A percentile compares a stretch with the other conserved stretches of the same genome.
Conservation (phyloP, 176 grass and related monocot species). For the Dactylis glomerata region DNA sequence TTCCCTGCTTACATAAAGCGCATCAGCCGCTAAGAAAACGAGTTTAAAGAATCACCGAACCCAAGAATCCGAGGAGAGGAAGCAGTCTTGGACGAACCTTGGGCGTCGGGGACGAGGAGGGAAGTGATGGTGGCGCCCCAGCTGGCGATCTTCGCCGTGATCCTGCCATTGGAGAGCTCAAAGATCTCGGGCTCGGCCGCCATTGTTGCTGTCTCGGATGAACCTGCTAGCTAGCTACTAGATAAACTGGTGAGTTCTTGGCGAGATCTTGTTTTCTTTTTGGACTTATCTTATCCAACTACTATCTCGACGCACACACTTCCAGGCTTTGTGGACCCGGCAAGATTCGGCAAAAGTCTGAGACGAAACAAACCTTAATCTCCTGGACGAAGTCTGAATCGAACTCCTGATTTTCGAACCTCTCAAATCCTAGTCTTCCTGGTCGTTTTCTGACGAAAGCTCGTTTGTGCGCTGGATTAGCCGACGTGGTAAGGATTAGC, state of each 20-base stretch:
- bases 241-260: background rate
- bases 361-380: no score
- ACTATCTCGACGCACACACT: background rate
- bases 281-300: background rate
- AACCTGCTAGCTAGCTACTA: background rate
- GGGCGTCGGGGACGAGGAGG: constrained; percentile 72
- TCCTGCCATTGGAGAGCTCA: constrained; percentile 76
- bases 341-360: no score
- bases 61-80: constrained; percentile 1
- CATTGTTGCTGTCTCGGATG: constrained; percentile 27
- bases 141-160: constrained; percentile 69
- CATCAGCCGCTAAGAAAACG: background rate
- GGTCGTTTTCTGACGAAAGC: no score
- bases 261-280: background rate
- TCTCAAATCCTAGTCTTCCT: no score
- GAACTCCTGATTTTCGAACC: no score
- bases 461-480: no score
- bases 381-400: no score
- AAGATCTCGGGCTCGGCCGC: constrained; percentile 55
- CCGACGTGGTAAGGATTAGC: no score
- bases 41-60: background rate
- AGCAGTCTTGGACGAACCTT: constrained; percentile 33
- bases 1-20: constrained; percentile 39
- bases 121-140: constrained; percentile 92
- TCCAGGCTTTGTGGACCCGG: background rate